Conservation (phyloP, 176 grass and related monocot genomes). For the Zizania latifolia region DNA sequence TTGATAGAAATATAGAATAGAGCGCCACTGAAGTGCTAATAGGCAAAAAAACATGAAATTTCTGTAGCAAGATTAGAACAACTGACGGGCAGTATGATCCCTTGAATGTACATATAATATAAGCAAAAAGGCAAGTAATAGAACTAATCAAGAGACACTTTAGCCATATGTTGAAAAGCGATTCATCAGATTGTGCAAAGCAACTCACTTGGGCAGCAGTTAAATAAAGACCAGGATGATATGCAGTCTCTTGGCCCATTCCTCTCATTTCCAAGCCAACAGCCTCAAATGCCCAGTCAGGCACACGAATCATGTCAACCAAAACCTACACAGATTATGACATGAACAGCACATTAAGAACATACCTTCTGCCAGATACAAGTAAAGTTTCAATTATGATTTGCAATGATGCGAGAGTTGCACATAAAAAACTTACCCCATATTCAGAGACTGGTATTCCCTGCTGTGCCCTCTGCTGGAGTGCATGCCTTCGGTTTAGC, state of each 20-base stretch:
- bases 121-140: background rate
- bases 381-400: background rate
- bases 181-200: background rate
- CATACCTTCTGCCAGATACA: conserved; percentile 8
- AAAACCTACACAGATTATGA: conserved; percentile 53
- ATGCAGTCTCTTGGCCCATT: conserved; percentile 89
- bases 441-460: conserved; percentile 98
- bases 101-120: background rate
- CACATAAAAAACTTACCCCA: conserved; percentile 50
- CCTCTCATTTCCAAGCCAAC: conserved; percentile 89
- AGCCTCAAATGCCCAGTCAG: conserved; percentile 96
- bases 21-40: background rate
- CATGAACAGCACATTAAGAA: background rate
- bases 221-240: conserved; percentile 96
- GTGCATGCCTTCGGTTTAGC: conserved; percentile 76
- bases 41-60: conserved; percentile 6
- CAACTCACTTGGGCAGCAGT: conserved; percentile 71
- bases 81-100: background rate
- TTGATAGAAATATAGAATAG: no score
- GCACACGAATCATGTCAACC: conserved; percentile 95
- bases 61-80: background rate
- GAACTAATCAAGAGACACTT: background rate
- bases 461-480: conserved; percentile 71
- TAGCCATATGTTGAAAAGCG: background rate
- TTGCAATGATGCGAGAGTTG: background rate